Conservation (phyloP, 2,329 filamentous ascomycete genomes). For the Sclerotinia glacialis region DNA sequence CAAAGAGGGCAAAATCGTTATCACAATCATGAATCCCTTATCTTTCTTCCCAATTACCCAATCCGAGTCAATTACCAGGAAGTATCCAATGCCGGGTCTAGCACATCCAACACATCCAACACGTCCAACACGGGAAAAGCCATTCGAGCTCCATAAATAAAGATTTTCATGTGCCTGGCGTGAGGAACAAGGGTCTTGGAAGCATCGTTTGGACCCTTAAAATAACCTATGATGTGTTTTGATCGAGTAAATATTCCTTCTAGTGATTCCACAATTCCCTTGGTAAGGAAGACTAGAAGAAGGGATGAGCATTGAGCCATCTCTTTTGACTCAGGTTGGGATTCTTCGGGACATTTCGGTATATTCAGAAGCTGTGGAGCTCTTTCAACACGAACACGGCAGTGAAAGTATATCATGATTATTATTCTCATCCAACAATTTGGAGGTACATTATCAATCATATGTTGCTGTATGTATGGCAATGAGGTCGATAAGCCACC, state of each 20-base stretch:
- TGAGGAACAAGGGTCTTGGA: neutral
- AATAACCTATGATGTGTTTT: slow-evolving; percentile 19
- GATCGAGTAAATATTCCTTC: slow-evolving; percentile 16
- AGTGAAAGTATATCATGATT: neutral
- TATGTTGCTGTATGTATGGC: neutral
- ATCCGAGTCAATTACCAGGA: neutral
- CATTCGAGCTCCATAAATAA: slow-evolving; percentile 6
- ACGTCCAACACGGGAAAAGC: neutral
- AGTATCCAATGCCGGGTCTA: neutral
- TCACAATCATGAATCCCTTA: slow-evolving; percentile 10
- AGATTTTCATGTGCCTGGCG: neutral
- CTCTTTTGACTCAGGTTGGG: no score
- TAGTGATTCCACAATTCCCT: neutral
- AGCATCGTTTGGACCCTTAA: neutral
- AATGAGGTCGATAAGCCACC: neutral
- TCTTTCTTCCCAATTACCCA: slow-evolving; percentile 7
- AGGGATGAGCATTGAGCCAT: neutral
- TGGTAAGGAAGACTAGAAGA: neutral
- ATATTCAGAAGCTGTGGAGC: neutral
- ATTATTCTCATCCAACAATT: neutral
- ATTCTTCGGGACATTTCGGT: neutral
- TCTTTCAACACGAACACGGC: neutral
- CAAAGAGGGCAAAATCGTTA: neutral
- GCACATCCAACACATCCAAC: no score
- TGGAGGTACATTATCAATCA: neutral